Evolutionary conservation across 1,139 yeast species (phyloP), one percentile per base, ranked within the genome.

Genomic region (Lodderomyces parapsilosis): DNA sequence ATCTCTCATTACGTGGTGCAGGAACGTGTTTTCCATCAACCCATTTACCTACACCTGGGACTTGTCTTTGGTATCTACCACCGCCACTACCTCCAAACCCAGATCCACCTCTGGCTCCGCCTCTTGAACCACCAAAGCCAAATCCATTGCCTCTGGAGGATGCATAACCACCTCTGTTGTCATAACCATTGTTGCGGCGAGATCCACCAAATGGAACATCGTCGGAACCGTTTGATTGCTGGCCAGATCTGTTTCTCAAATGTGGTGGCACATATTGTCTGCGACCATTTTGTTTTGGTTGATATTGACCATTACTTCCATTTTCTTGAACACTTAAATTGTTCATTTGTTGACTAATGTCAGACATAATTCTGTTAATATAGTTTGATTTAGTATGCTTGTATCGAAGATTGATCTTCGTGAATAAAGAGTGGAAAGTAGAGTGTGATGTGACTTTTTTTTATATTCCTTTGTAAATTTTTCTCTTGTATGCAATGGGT

Each of bases 21-120:
- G 96, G 96, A 53, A 81, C 76, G 65, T 93, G 99, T 62, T 81
- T 81, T 55, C 98, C 98, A 59, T 91, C 87, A 47, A 76, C 83
- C 81, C 91, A 93, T 55, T 75, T 76, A 56, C 96, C 96, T 47
- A 75, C 77, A 49, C 81, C 79, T 22, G 74, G 69, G n/a, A 43
- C 30, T 51, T 49, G 42, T 44, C 49, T 47, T 50, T 47, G 47
- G 49, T 59, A 64, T 46, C 71, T 59, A 40, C 67, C 66, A 40
- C 67, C 65, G 38, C 31, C 38, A 40, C 67, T 65, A 40, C 67
- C 65, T 39, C 31, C 38, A 31, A 31, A 34, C 38, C 35, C 42
- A 27, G 32, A 36, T 27, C 71, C 67, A 41, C 69, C 66, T 36
- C 53, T 48, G 48, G 52, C 54, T 40, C 64, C 51, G 45, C 57